Base-by-base conservation (phyloP, 805 yeast species). In the Ogataea pignaliae region DNA sequence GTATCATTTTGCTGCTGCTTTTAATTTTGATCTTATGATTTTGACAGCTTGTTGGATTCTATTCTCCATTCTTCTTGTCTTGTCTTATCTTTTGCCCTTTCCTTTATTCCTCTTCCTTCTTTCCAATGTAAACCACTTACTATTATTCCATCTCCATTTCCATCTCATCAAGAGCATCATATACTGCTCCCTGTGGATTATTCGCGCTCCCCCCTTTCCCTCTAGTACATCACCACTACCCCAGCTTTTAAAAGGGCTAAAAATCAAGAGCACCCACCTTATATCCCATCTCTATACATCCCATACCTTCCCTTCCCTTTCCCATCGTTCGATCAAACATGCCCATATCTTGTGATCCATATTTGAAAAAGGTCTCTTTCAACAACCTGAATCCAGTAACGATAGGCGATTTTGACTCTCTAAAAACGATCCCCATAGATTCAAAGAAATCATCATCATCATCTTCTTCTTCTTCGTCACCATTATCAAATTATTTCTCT, bases 301-400 rank as follows among this genome's bases (percentile, higher is more conserved):
- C 7, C 26, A 21, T 7, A 21, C 26, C 26, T 21, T 7, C 26
- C 26, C 26, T 5, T 14, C 14, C 14, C 13, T 9, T 37, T 5
- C 34, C 38, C 42, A 41, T 15, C 29, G 32, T 36, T 16, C 40
- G 13, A 37, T 37, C 30, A 26, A 28, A 9, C 10, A 39, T 39
- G 42, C 15, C 37, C 10, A 26, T 17, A 11, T 16, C 21, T 33
- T 15, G 18, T 15, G 29, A 40, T 14, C 44, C 44, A 26, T 47
- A 41, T 29, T 30, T 39, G 16, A 44, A 43, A 35, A 33, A 44
- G 29, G 51, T 47, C 14, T 47, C 51, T n/a, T 47, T 47, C 39
- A 40, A 47, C 16, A 37, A 47, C 29, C 40, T 47, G 12, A 41
- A 47, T 31, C 47, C 45, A 21, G 26, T 21, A 7, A 21, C 26